Base-by-base conservation (phyloP, 257 asterid genomes). In the Nemophila menziesii region DNA sequence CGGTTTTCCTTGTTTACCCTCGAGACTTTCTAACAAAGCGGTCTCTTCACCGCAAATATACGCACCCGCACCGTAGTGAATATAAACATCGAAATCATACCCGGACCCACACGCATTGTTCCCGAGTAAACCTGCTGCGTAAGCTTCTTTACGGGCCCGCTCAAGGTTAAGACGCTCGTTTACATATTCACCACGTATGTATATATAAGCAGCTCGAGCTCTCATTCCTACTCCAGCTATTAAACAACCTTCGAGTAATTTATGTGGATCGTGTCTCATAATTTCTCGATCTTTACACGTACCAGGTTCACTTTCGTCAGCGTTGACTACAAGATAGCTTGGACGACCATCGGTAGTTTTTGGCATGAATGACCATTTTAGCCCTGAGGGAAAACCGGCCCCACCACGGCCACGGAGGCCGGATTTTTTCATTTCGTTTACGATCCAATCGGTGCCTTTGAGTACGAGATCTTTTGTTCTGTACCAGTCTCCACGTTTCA, bases 401-500 rank as follows among this genome's bases (percentile, higher is more conserved):
- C 99, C 99, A 49, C 99, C 99, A 56, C 96, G 93, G 16, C 99
- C 99, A 48, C 94, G 78, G 48, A 90, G 99, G 44, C 99, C 99
- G 22, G 96, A 90, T 61, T 85, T 90, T 79, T 85, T 90, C 66
- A 90, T 72, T 66, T 85, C 99, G 53, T 81, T 81, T 52, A 90
- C 96, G 22, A 81, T 79, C 99, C 99, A 90, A 63, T 90, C 96
- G 48, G 93, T 11, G 11, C 99, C 99, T 71, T 90, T 90, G 20
- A 75, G 51, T 46, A 90, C 96, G 4, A 90, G 78, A 63, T 85
- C 99, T 51, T 90, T 90, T 33, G 99, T 90, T 61, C 94, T 62
- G 71, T 90, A 48, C 99, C 99, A 90, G 68, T 90, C 99, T 21
- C 99, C 99, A 23, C 94, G 85, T 64, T 85, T 85, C 93, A 85